These are phyloP conservation scores for Leucocoprinus birnbaumii DNA, from an alignment of 768 basidiomycete genomes.

Conservation along the genomic window DNA sequence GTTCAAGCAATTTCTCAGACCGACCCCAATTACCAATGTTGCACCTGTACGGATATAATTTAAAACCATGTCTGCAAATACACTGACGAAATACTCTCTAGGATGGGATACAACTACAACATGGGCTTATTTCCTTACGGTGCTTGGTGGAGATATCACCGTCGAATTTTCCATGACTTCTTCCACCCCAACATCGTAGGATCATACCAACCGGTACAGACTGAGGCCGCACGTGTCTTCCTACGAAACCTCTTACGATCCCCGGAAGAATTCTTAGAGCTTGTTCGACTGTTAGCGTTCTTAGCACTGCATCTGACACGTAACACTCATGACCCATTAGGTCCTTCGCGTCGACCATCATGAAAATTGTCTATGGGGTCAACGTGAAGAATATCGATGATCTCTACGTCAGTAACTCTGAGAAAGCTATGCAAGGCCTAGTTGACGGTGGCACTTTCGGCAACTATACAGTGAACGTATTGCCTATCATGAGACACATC, in stretches of 20 bases:
- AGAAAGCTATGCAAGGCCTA: conserved; percentile 24
- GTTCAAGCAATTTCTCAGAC: conserved; percentile 5
- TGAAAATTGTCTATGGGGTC: conserved; percentile 29
- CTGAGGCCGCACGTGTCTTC: conserved; percentile 4
- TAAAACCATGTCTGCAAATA: too few species aligned
- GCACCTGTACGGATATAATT: neutral
- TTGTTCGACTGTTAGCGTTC: conserved; percentile 38
- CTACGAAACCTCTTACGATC: conserved; percentile 36
- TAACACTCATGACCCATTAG: conserved; percentile 16
- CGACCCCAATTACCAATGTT: neutral
- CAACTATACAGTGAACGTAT: conserved; percentile 30
- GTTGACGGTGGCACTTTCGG: conserved; percentile 26
- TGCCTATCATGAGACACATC: conserved; percentile 30
- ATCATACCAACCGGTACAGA: neutral
- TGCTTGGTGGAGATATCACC: conserved; percentile 41
- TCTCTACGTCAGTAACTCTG: conserved; percentile 23
- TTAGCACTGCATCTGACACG: neutral
- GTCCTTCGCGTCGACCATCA: conserved; percentile 28
- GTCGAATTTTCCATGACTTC: conserved; percentile 23
- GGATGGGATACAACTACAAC: conserved; percentile 31
- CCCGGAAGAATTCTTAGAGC: conserved; percentile 34
- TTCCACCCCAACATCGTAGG: conserved; percentile 9
- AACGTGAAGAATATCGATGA: conserved; percentile 25
- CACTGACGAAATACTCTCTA: too few species aligned
- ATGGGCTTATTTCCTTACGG: conserved; percentile 44